Evolutionary conservation across 345 rosid species (phyloP).

Genomic region (Noccaea bulbosa): DNA sequence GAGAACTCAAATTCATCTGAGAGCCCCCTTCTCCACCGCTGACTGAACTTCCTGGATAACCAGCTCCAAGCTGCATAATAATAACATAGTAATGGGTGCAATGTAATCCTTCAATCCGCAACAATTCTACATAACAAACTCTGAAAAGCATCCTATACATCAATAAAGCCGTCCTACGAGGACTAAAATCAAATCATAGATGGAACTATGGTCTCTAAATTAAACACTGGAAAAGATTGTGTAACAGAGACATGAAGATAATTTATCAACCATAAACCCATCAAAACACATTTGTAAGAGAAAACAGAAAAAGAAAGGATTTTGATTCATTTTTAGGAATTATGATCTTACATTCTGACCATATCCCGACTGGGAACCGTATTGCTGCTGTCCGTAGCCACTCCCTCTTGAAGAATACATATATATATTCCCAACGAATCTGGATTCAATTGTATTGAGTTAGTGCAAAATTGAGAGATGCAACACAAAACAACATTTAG

Average conservation of each 20-base stretch:
- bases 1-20: conserved; percentile 64
- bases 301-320: conserved; percentile 1
- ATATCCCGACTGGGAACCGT: conserved; percentile 79
- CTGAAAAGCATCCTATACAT: neutral
- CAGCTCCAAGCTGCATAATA: conserved; percentile 57
- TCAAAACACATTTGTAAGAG: neutral
- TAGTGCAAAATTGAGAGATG: neutral
- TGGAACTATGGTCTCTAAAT: neutral
- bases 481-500: neutral
- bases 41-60: conserved; percentile 66
- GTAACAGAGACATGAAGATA: neutral
- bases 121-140: neutral
- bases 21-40: conserved; percentile 68
- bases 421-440: conserved; percentile 44
- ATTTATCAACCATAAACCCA: neutral
- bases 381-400: conserved; percentile 78
- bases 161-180: neutral
- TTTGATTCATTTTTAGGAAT: neutral
- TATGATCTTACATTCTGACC: conserved; percentile 68
- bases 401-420: conserved; percentile 88
- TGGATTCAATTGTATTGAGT: conserved; percentile 24
- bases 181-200: neutral
- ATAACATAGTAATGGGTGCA: neutral
- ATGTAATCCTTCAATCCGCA: neutral
- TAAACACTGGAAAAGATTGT: neutral